Evolutionary conservation across 495 filamentous ascomycete genomes (phyloP).

Genomic region (Hypoxylon trugodes): DNA sequence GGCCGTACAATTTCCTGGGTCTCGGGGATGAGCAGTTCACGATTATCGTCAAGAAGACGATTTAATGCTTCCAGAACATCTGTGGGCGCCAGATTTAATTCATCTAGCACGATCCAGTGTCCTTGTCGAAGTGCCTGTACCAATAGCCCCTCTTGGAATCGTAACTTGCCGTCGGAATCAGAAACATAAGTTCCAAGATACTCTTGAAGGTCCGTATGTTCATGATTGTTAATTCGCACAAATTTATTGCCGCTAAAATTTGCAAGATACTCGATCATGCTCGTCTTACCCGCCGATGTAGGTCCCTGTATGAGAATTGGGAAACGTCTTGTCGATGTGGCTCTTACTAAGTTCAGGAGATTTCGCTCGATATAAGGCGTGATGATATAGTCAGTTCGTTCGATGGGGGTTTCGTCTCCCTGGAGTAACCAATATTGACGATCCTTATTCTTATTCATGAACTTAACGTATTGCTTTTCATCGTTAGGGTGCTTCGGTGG

Average conservation of each 20-base stretch:
- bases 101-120: conserved; percentile 97
- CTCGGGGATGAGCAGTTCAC: conserved; percentile 96
- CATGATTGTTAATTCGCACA: conserved; percentile 98
- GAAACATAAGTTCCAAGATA: conserved; percentile 96
- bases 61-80: conserved; percentile 97
- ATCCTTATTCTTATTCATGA: conserved; percentile 64
- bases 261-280: conserved; percentile 98
- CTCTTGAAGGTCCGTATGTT: conserved; percentile 97
- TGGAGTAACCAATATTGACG: conserved; percentile 91
- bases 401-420: conserved; percentile 69
- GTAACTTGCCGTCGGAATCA: conserved; percentile 79
- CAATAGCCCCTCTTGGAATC: conserved; percentile 92
- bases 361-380: conserved; percentile 95
- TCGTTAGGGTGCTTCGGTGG: conserved; percentile 78
- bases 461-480: conserved; percentile 80
- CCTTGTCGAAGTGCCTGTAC: conserved; percentile 92
- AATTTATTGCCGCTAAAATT: conserved; percentile 96
- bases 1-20: conserved; percentile 93
- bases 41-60: conserved; percentile 92
- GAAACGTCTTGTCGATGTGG: conserved; percentile 88
- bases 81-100: conserved; percentile 94
- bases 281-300: conserved; percentile 96
- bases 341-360: conserved; percentile 89
- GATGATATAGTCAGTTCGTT: conserved; percentile 91
- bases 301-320: conserved; percentile 97